Evolutionary conservation across 345 rosid genomes (phyloP).

Genomic region (Gossypium rotundifolium): DNA sequence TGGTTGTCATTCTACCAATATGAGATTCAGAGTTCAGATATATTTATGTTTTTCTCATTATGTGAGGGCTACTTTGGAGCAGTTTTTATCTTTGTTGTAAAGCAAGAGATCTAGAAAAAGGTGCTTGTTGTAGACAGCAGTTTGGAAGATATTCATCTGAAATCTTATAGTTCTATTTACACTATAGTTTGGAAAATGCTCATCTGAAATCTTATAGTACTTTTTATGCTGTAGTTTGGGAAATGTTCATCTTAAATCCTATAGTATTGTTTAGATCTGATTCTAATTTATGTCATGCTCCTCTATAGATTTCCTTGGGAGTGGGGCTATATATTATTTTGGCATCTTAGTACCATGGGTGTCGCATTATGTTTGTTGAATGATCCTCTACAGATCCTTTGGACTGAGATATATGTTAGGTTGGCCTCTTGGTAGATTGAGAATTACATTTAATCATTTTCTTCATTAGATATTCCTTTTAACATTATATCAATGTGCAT

Average conservation of each 20-base stretch:
- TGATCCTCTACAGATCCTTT: neutral
- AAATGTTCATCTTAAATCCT: neutral
- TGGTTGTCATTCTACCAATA: neutral
- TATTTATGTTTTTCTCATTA: too few relatives aligned
- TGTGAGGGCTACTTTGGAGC: too few relatives aligned
- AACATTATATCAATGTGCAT: neutral
- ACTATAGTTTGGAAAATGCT: too few relatives aligned
- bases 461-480: neutral
- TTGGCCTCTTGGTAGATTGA: neutral
- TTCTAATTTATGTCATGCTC: neutral
- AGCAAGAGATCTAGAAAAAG: neutral
- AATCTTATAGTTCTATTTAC: too few relatives aligned
- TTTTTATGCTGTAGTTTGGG: too few relatives aligned
- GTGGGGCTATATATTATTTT: neutral
- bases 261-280: neutral
- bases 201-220: too few relatives aligned
- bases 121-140: neutral
- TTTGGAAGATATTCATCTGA: neutral
- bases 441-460: neutral
- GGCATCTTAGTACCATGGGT: neutral
- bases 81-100: too few relatives aligned
- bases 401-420: neutral
- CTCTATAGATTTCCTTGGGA: neutral
- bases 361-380: neutral
- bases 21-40: too few relatives aligned